These are phyloP conservation scores for Neurospora sp. DNA, from an alignment of 495 filamentous ascomycete genomes.

Conservation along the genomic window DNA sequence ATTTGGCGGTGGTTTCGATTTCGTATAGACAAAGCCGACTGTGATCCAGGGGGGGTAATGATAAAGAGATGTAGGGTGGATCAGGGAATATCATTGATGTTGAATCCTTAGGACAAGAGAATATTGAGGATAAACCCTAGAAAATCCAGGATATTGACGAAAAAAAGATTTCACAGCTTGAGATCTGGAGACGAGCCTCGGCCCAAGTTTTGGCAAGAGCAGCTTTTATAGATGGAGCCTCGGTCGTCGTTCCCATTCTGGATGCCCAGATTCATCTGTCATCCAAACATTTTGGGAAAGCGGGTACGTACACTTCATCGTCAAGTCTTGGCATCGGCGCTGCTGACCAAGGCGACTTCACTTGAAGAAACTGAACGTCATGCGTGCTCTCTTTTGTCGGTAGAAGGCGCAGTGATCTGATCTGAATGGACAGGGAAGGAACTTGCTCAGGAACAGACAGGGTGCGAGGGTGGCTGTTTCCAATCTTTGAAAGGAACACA, in stretches of 20 bases:
- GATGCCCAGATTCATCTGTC: background rate
- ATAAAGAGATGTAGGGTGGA: background rate
- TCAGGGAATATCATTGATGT: no score
- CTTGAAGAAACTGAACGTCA: background rate
- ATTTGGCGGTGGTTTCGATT: background rate
- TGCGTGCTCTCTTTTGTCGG: background rate
- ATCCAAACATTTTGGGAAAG: background rate
- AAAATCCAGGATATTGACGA: background rate
- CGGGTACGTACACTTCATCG: background rate
- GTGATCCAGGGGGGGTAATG: background rate
- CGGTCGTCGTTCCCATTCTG: slow-evolving; percentile 3
- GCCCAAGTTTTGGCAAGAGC: background rate
- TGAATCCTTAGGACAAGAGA: background rate
- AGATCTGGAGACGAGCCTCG: background rate
- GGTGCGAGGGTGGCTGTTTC: background rate
- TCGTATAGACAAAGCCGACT: background rate
- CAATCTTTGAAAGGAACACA: background rate
- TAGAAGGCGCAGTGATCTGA: background rate
- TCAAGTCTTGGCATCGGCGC: background rate
- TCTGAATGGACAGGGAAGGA: background rate
- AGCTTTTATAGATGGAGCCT: background rate
- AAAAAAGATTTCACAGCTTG: background rate
- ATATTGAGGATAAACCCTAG: background rate
- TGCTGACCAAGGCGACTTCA: background rate
- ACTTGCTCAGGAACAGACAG: background rate